Evolutionary conservation across 1,284 basidiomycete species (phyloP).

Genomic region (Naganishia albida): DNA sequence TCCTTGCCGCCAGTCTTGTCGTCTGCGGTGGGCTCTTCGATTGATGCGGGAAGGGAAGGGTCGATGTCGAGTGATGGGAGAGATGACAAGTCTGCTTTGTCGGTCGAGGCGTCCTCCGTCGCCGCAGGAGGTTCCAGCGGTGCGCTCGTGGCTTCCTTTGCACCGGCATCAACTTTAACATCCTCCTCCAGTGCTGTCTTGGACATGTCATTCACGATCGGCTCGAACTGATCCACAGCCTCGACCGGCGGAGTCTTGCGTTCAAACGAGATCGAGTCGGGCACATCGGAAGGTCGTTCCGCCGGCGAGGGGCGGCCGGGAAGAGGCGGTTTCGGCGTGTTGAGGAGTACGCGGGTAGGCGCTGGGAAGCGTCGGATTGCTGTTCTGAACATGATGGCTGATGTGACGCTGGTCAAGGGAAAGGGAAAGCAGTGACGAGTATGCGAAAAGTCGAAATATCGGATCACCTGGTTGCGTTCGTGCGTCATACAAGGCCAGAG

Average conservation of each 20-base stretch:
- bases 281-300: constrained; percentile 31
- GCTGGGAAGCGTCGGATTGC: constrained; percentile 20
- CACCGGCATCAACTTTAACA: not conserved
- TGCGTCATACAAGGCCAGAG: constrained; percentile 1
- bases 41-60: constrained; percentile 41
- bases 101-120: constrained; percentile 23
- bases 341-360: constrained; percentile 5
- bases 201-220: constrained; percentile 34
- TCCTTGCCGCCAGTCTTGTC: constrained; percentile 34
- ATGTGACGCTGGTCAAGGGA: not conserved
- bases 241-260: constrained; percentile 13
- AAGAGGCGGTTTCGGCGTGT: not conserved
- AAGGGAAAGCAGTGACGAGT: not conserved
- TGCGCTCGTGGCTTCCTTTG: not conserved
- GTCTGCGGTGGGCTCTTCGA: constrained; percentile 41
- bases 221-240: constrained; percentile 27
- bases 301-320: constrained; percentile 3
- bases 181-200: not conserved
- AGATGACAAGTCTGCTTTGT: constrained; percentile 44
- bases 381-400: constrained; percentile 22
- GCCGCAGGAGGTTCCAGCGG: constrained; percentile 11
- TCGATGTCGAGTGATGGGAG: constrained; percentile 55
- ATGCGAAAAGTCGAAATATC: not conserved
- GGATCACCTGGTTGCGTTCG: not conserved
- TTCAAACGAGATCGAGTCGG: constrained; percentile 28